Percentiles rank a stretch among this genome's conserved stretches.
Evolutionary conservation across 2,329 filamentous ascomycete genomes (phyloP).

Genomic region (Rugonectria rugulosa): DNA sequence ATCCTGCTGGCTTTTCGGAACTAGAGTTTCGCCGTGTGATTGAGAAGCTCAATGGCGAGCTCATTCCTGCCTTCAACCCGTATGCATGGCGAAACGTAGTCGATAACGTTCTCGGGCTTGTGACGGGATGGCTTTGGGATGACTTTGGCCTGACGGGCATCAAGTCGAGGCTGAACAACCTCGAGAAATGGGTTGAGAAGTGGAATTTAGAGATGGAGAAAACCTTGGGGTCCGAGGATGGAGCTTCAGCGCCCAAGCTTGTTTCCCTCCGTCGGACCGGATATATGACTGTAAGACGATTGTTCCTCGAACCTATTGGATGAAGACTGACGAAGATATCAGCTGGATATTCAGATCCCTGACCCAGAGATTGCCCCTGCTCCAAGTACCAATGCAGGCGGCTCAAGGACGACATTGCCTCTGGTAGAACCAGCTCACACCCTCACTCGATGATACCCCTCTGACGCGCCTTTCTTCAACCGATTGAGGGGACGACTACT

Average conservation of each 20-base stretch:
- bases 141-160: slow-evolving; percentile 80
- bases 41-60: slow-evolving; percentile 79
- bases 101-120: slow-evolving; percentile 78
- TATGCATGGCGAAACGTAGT: slow-evolving; percentile 79
- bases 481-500: slow-evolving; percentile 8
- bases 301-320: background rate
- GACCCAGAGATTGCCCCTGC: slow-evolving; percentile 74
- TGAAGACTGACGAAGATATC: slow-evolving; percentile 17
- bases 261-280: slow-evolving; percentile 82
- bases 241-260: slow-evolving; percentile 69
- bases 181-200: slow-evolving; percentile 84
- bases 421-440: slow-evolving; percentile 43
- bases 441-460: slow-evolving; percentile 32
- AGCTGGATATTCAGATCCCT: slow-evolving; percentile 84
- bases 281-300: slow-evolving; percentile 76
- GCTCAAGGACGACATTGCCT: slow-evolving; percentile 44
- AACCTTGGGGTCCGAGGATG: slow-evolving; percentile 58
- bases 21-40: slow-evolving; percentile 86
- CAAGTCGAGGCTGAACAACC: slow-evolving; percentile 72
- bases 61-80: slow-evolving; percentile 82
- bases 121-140: slow-evolving; percentile 96
- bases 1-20: slow-evolving; percentile 82
- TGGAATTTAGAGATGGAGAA: slow-evolving; percentile 82
- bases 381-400: slow-evolving; percentile 52
- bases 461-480: slow-evolving; percentile 17